Base-by-base conservation (phyloP, 2,329 filamentous ascomycete genomes). In the Macroventuria anomochaeta region DNA sequence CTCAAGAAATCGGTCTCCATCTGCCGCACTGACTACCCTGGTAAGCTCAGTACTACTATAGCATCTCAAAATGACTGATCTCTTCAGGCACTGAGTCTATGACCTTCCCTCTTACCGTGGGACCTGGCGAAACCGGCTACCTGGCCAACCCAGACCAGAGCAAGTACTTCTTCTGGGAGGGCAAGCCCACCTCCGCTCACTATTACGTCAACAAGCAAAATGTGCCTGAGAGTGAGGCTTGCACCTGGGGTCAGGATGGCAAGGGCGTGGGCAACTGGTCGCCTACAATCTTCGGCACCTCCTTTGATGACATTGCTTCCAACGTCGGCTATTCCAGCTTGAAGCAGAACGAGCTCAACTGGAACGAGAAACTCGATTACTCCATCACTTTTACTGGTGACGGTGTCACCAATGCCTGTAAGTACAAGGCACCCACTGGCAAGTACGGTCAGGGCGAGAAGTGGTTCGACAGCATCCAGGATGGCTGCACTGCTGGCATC, bases 21-120 rank as follows among this genome's bases (percentile, higher is more conserved):
- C 64, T 99, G 95, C 85, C 91, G 91, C 75, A 97, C 95, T 62
- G 92, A 97, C 75, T 99, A 99, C 78, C 95, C 95, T 58, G 93
- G 92, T 83, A 71, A 73, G 75, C 62, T 3, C 17, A n/a, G 18
- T 2, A 15, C n/a, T 10, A 10, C 12, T 20, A 1, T 3, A 5
- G 8, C 7, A 20, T 5, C 7, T 3, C 7, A n/a, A 23, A 10
- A 21, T 25, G 26, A 37, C 52, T 70, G 2, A 71, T 17, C 1
- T 31, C 2, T 13, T 6, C 5, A 82, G 82, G 82, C 71, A 92
- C 87, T 54, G 95, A 99, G 80, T 82, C 82, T 66, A 93, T 96
- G 86, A 90, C 89, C 48, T 83, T 97, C 54, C 90, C 93, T 38
- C 79, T 93, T 39, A 77, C 85, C 53, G 81, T 88, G 36, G 62